Conservation (phyloP, 1,139 yeast species). For the Protomyces pachydermus region DNA sequence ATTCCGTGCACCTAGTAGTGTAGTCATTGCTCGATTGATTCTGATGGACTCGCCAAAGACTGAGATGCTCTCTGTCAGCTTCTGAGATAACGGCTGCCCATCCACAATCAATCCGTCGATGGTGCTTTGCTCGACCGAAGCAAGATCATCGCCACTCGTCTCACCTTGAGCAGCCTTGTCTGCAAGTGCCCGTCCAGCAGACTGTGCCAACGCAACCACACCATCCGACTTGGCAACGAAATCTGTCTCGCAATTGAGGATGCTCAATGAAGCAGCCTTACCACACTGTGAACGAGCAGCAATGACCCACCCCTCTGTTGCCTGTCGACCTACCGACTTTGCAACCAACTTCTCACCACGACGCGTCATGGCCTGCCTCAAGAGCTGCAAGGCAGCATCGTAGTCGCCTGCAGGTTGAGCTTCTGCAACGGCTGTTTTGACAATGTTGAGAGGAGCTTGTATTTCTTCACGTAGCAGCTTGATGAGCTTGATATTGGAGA, state of each 20-base stretch:
- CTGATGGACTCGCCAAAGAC: constrained; percentile 14
- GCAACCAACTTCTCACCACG: constrained; percentile 27
- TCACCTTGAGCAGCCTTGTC: background rate
- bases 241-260: constrained; percentile 29
- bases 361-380: constrained; percentile 18
- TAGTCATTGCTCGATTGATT: background rate
- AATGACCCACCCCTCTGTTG: constrained; percentile 28
- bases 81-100: background rate
- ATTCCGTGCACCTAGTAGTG: background rate
- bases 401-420: constrained; percentile 24
- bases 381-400: constrained; percentile 13
- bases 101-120: background rate
- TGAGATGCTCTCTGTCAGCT: constrained; percentile 15
- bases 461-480: constrained; percentile 24
- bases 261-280: background rate
- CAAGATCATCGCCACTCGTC: background rate
- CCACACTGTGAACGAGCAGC: constrained; percentile 4
- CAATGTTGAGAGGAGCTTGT: constrained; percentile 22
- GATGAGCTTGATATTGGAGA: constrained; percentile 19
- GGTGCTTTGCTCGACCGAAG: background rate
- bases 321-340: constrained; percentile 22
- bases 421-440: constrained; percentile 11
- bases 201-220: constrained; percentile 2
- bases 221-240: constrained; percentile 26
- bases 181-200: constrained; percentile 4